phyloP scores from a whole-genome alignment of 2,329 filamentous ascomycete species.

The Colletotrichum lentis region DNA sequence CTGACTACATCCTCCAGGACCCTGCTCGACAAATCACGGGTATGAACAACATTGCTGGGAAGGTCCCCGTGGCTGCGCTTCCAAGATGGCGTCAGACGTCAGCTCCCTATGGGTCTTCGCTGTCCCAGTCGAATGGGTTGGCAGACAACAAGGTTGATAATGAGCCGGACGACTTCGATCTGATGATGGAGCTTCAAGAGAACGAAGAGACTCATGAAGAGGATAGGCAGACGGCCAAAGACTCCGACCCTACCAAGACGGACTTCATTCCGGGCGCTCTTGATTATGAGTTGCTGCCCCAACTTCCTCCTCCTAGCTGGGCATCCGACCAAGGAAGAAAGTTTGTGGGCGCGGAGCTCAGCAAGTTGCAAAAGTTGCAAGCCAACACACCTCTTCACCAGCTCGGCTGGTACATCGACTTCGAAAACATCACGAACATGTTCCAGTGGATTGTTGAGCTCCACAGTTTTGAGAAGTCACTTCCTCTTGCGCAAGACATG shows the following conservation, averaged over 20 bases:
- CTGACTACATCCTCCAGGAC: constrained; percentile 45
- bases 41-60: not conserved
- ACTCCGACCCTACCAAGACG: constrained; percentile 41
- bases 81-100: constrained; percentile 30
- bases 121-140: not conserved
- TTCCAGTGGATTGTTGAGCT: constrained; percentile 94
- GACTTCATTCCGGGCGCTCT: constrained; percentile 73
- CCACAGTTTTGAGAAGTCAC: constrained; percentile 75
- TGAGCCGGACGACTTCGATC: constrained; percentile 38
- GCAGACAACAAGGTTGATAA: constrained; percentile 14
- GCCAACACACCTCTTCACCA: constrained; percentile 65
- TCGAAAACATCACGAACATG: constrained; percentile 71
- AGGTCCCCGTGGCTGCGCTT: constrained; percentile 45
- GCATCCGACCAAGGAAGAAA: constrained; percentile 69
- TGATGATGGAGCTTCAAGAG: constrained; percentile 39
- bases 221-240: not conserved
- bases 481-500: constrained; percentile 81
- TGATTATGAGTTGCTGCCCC: constrained; percentile 67
- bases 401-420: constrained; percentile 85
- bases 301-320: constrained; percentile 71
- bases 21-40: constrained; percentile 36
- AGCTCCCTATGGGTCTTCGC: constrained; percentile 3
- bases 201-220: not conserved
- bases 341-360: constrained; percentile 71
- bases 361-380: constrained; percentile 71